A percentile compares a stretch with the other conserved stretches of the same genome.
Evolutionary conservation across 345 rosid species (phyloP).

Genomic region (Arabidopsis arenosa): DNA sequence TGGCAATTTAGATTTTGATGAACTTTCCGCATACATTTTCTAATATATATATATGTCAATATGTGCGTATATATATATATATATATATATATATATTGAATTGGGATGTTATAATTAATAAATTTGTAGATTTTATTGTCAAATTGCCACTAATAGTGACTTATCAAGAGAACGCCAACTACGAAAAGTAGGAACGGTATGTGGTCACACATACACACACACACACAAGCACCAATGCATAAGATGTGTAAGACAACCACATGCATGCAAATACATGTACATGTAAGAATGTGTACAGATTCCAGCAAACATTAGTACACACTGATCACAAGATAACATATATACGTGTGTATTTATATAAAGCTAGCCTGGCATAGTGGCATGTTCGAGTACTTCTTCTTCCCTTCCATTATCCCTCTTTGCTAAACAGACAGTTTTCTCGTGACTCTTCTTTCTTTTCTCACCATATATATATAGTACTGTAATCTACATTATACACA

Average conservation of each 20-base stretch:
- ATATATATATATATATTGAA: background rate
- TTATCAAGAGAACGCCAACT: slow-evolving; percentile 33
- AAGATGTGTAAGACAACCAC: slow-evolving; percentile 43
- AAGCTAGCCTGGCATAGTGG: slow-evolving; percentile 16
- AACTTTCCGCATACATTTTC: no score
- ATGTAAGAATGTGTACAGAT: slow-evolving; percentile 42
- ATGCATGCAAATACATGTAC: slow-evolving; percentile 44
- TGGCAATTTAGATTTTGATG: no score
- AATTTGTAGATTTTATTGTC: slow-evolving; percentile 21
- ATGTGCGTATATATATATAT: background rate
- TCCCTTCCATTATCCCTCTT: slow-evolving; percentile 1
- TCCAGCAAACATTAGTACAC: slow-evolving; percentile 34
- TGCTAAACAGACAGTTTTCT: slow-evolving; percentile 32
- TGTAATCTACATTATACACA: background rate
- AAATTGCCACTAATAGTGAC: slow-evolving; percentile 36
- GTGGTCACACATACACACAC: slow-evolving; percentile 41
- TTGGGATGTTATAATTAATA: background rate
- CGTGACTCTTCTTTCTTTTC: slow-evolving; percentile 42
- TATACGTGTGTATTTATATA: background rate
- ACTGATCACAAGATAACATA: slow-evolving; percentile 32
- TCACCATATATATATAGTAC: slow-evolving; percentile 15
- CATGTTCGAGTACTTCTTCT: slow-evolving; percentile 31
- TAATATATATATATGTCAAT: no score
- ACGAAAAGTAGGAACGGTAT: slow-evolving; percentile 33
- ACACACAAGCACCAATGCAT: slow-evolving; percentile 30